A percentile compares a stretch with the other conserved stretches of the same genome.
These are phyloP conservation scores for Knoxdaviesia proteae DNA, from an alignment of 2,329 filamentous ascomycete genomes.

Conservation along the genomic window DNA sequence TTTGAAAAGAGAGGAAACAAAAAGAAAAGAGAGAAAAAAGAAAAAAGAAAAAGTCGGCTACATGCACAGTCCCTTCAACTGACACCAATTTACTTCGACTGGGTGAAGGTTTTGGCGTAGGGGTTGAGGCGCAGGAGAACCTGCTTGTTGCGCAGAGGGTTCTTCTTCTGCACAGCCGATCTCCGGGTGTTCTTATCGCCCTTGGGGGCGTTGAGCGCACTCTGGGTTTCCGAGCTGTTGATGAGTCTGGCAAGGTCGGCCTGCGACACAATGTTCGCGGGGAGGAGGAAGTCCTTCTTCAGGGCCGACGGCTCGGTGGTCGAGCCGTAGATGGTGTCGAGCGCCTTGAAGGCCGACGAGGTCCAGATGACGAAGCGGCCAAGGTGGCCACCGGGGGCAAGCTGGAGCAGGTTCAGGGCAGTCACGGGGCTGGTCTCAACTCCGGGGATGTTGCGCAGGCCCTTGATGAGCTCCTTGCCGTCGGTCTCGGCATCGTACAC, in stretches of 20 bases:
- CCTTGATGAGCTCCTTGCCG: conserved; percentile 79
- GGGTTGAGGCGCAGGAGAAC: conserved; percentile 97
- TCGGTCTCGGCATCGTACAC: conserved; percentile 94
- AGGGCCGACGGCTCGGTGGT: conserved; percentile 74
- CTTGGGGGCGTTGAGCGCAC: conserved; percentile 79
- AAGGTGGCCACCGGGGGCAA: conserved; percentile 95
- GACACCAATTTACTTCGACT: conserved; percentile 20
- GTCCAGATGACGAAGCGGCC: conserved; percentile 99
- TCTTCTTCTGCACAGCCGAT: conserved; percentile 93
- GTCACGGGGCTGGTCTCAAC: conserved; percentile 92
- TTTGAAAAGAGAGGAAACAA: conserved; percentile 1
- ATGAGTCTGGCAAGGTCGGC: conserved; percentile 92
- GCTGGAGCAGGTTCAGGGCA: conserved; percentile 94
- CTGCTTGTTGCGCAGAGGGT: conserved; percentile 98
- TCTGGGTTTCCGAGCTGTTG: conserved; percentile 98
- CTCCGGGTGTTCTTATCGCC: conserved; percentile 82
- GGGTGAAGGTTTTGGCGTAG: conserved; percentile 77
- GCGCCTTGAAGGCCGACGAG: conserved; percentile 85
- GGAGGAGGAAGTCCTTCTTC: conserved; percentile 98
- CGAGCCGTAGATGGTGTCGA: conserved; percentile 92
- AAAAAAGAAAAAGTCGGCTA: conserved; percentile 10
- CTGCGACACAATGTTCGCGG: conserved; percentile 79
- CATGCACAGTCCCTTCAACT: conserved; percentile 4
- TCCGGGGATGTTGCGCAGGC: conserved; percentile 97
- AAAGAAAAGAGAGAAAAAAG: not conserved